Evolutionary conservation across 345 rosid genomes (phyloP), one percentile per base, ranked within the genome.

Genomic region (Aquilaria malaccensis): DNA sequence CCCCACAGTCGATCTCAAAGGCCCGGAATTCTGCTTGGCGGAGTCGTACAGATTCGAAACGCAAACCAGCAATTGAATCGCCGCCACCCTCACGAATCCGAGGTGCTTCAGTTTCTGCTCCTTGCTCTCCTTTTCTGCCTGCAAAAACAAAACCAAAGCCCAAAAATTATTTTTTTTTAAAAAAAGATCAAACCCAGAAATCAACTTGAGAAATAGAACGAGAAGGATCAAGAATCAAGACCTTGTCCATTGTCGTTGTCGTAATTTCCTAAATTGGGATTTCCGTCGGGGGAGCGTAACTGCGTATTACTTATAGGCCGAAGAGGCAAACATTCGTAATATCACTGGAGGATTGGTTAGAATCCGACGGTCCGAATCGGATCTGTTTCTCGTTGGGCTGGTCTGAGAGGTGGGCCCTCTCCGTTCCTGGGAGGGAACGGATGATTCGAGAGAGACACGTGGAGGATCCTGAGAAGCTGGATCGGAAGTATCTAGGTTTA

Each of bases 11-110:
- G 97, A 74, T 65, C 83, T 79, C 52, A 93, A 70, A 10, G 94
- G 87, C 15, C 97, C 98, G 10, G 91, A 85, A 80, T 81, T 89
- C 58, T 72, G 77, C 69, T 89, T 93, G 2, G 91, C 96, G 77
- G 75, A 80, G 6, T 76, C 77, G 77, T 89, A 93, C 48, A 93
- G 79, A 50, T 45, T 75, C 31, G 84, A 81, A 13, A 84, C 77
- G 65, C 68, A 62, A 9, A 80, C 73, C 54, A 93, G 67, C 13
- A 74, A 30, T 2, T 76, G 76, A 58, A 89, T 79, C 77, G 94
- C 81, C 2, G 90, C 80, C 33, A 81, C 41, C 75, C 87, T 79
- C 54, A 79, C 79, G 63, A 89, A 77, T 6, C 81, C 87, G n/a
- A 93, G 78, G 65, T 83, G 94, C 67, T 84, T 87, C 71, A 93